These are phyloP conservation scores for Berberis thunbergii DNA, from an alignment of 164 flowering plant species.

Conservation along the genomic window DNA sequence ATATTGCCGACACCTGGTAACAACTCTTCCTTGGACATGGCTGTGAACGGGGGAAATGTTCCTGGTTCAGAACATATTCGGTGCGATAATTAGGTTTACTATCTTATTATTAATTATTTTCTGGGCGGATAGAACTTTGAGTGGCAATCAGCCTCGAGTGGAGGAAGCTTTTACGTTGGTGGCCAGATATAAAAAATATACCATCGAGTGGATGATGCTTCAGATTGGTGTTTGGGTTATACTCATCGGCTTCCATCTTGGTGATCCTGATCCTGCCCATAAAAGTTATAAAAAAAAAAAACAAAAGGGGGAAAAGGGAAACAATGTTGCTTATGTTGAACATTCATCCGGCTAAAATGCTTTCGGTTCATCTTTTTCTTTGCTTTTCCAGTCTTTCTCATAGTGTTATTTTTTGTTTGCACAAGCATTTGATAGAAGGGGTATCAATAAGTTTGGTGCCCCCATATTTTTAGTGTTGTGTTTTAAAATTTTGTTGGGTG, in stretches of 20 bases:
- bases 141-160: neutral
- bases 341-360: constrained; percentile 6
- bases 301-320: neutral
- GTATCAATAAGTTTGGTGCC: neutral
- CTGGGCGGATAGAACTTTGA: neutral
- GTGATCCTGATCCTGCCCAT: neutral
- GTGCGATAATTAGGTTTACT: constrained; percentile 15
- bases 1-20: constrained; percentile 26
- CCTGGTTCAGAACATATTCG: constrained; percentile 26
- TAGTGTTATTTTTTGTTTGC: neutral
- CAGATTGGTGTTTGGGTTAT: too few relatives aligned
- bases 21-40: constrained; percentile 57
- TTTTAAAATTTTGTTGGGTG: neutral
- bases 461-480: neutral
- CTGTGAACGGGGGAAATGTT: constrained; percentile 40
- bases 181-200: too few relatives aligned
- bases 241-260: neutral
- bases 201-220: too few relatives aligned
- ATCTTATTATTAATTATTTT: constrained; percentile 2
- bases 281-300: neutral
- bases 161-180: neutral
- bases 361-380: constrained; percentile 1
- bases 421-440: constrained; percentile 4
- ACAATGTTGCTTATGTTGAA: constrained; percentile 15
- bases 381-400: constrained; percentile 1